Evolutionary conservation across 257 asterid species (phyloP).

Genomic region (Solanum habrochaites): DNA sequence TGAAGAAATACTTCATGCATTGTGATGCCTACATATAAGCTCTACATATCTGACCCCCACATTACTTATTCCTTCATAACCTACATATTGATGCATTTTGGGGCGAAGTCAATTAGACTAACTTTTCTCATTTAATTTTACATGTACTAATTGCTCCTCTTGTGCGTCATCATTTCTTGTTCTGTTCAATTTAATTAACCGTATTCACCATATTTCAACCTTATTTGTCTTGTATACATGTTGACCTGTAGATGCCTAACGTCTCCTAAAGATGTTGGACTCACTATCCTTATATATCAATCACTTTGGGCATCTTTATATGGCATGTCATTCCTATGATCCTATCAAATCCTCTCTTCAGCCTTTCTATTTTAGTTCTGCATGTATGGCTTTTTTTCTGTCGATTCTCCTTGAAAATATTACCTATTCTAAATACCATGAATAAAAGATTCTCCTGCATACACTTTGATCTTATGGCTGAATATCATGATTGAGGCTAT

Average conservation of each 20-base stretch:
- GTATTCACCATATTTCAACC: neutral
- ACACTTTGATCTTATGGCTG: neutral
- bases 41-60: neutral
- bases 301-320: neutral
- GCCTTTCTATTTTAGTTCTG: neutral
- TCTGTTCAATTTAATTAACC: neutral
- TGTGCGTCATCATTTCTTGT: neutral
- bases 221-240: neutral
- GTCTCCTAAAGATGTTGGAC: neutral
- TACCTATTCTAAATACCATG: neutral
- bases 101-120: neutral
- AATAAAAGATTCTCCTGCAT: neutral
- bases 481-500: neutral
- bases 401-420: neutral
- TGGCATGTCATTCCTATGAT: neutral
- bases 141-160: neutral
- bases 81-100: neutral
- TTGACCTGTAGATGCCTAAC: neutral
- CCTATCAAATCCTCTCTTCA: neutral
- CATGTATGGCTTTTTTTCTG: neutral
- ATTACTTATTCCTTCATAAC: neutral
- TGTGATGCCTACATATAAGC: neutral
- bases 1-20: neutral
- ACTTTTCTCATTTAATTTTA: neutral
- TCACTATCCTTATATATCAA: neutral